Percentiles rank a stretch among this genome's conserved stretches.
phyloP scores from a whole-genome alignment of 306 rosid species.

The Delonix regia region DNA sequence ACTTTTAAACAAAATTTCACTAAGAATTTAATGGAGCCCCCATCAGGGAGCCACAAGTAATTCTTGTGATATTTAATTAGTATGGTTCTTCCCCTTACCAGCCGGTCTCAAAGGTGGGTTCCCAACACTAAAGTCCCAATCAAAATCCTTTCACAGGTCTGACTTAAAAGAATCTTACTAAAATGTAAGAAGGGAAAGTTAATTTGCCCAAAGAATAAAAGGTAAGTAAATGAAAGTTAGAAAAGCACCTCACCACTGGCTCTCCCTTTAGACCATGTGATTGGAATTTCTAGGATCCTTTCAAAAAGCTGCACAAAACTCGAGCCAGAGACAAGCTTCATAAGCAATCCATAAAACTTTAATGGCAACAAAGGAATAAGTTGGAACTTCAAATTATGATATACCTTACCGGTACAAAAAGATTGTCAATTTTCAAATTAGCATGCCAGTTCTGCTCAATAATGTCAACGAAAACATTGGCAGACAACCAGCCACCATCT shows the following conservation, averaged over 20 bases:
- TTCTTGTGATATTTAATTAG: too few species aligned
- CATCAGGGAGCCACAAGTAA: too few species aligned
- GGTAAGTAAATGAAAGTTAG: constrained; percentile 41
- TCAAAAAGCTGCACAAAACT: constrained; percentile 83
- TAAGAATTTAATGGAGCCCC: too few species aligned
- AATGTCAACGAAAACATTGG: constrained; percentile 80
- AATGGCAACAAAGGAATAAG: constrained; percentile 18
- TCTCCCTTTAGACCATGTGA: constrained; percentile 87
- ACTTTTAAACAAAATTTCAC: constrained; percentile 3
- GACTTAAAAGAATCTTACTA: constrained; percentile 13
- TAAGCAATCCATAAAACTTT: constrained; percentile 31
- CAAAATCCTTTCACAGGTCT: too few species aligned
- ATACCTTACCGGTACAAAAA: constrained; percentile 88
- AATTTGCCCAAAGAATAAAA: background rate
- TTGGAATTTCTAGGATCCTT: constrained; percentile 87
- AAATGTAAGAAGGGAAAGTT: constrained; percentile 1
- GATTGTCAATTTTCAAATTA: constrained; percentile 72
- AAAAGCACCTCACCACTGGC: constrained; percentile 95
- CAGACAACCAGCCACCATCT: constrained; percentile 97
- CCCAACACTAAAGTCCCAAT: too few species aligned
- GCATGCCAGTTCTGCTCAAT: constrained; percentile 89
- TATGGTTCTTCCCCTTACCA: too few species aligned
- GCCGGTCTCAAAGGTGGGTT: too few species aligned
- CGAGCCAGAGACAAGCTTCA: constrained; percentile 33
- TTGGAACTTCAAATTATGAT: constrained; percentile 32